Percentiles rank a stretch among this genome's conserved stretches.
phyloP scores from a whole-genome alignment of 371 early-diverging fungal species.

The Batkoa obscura region DNA sequence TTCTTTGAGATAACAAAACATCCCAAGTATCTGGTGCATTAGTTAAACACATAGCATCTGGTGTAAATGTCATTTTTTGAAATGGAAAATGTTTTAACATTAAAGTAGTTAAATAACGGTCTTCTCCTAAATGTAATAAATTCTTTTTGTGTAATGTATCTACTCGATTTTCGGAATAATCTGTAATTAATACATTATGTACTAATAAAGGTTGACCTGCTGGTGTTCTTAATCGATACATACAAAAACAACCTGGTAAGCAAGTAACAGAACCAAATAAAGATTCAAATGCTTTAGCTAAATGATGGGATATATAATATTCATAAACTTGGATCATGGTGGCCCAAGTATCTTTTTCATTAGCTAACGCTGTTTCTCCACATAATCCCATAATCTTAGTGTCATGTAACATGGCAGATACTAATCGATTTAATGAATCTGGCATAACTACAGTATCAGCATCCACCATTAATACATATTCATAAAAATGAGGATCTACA shows the following conservation, averaged over 20 bases:
- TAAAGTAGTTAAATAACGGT: constrained; percentile 90
- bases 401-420: constrained; percentile 63
- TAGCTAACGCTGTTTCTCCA: constrained; percentile 66
- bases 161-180: constrained; percentile 89
- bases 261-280: constrained; percentile 81
- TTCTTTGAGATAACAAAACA: constrained; percentile 88
- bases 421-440: constrained; percentile 41
- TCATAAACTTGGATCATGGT: constrained; percentile 85
- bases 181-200: constrained; percentile 71
- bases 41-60: constrained; percentile 88
- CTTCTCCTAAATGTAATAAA: constrained; percentile 61
- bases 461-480: constrained; percentile 85
- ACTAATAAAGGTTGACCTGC: constrained; percentile 83
- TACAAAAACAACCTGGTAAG: constrained; percentile 89
- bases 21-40: constrained; percentile 88
- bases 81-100: constrained; percentile 95
- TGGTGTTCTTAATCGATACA: constrained; percentile 77
- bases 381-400: constrained; percentile 74
- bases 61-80: constrained; percentile 87
- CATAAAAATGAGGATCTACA: constrained; percentile 69
- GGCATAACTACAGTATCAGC: constrained; percentile 79
- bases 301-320: constrained; percentile 90
- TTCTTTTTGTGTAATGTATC: constrained; percentile 97
- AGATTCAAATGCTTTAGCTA: constrained; percentile 78
- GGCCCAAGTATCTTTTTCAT: constrained; percentile 79